phyloP scores from a whole-genome alignment of 176 grass and related monocot species.

The Poa annua region DNA sequence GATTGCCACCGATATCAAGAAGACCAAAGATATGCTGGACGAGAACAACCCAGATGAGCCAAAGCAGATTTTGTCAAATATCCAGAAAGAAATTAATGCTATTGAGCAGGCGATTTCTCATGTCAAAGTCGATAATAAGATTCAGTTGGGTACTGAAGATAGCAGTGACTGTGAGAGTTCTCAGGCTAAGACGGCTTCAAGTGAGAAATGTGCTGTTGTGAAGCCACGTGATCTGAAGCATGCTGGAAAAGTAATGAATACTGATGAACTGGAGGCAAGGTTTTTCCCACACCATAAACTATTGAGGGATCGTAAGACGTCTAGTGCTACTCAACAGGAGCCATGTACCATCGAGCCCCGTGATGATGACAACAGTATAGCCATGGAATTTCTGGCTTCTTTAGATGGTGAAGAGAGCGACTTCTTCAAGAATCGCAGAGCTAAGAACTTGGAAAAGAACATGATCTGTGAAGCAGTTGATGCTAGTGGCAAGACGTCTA shows the following conservation, averaged over 20 bases:
- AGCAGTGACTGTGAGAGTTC: slow-evolving; percentile 40
- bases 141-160: slow-evolving; percentile 52
- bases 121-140: slow-evolving; percentile 63
- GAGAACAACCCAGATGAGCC: slow-evolving; percentile 85
- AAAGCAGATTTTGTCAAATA: slow-evolving; percentile 89
- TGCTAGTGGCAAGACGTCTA: slow-evolving; percentile 50
- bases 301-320: slow-evolving; percentile 59
- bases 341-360: neutral
- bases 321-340: slow-evolving; percentile 41
- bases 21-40: slow-evolving; percentile 91
- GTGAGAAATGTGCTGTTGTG: slow-evolving; percentile 23
- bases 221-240: slow-evolving; percentile 40
- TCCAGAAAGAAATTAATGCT: slow-evolving; percentile 81
- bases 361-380: slow-evolving; percentile 65
- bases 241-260: slow-evolving; percentile 66
- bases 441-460: slow-evolving; percentile 49
- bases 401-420: slow-evolving; percentile 64
- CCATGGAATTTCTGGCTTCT: slow-evolving; percentile 88
- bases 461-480: slow-evolving; percentile 40
- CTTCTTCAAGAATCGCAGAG: slow-evolving; percentile 49
- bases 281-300: slow-evolving; percentile 95
- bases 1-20: slow-evolving; percentile 93
- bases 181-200: slow-evolving; percentile 20
- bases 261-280: slow-evolving; percentile 82
- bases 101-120: slow-evolving; percentile 89